Base-by-base conservation (phyloP, 768 basidiomycete genomes). In the Lactarius hatsudake region DNA sequence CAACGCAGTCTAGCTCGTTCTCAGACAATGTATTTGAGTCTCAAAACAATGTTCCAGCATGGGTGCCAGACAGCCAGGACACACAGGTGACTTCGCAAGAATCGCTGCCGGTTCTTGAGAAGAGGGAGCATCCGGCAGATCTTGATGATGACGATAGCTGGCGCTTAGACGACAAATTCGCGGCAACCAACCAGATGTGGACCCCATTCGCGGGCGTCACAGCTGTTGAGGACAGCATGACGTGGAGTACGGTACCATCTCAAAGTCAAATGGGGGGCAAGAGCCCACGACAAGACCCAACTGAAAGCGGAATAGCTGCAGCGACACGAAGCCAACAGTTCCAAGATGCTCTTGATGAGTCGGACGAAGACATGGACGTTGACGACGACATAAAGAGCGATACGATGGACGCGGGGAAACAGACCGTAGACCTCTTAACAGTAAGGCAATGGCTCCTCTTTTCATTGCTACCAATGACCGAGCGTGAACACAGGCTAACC, bases 211-310 rank as follows among this genome's bases (percentile, higher is more conserved):
- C 76, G 28, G 76, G 61, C 26, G 20, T 64, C 32, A 63, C 70
- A 0, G 64, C 79, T 9, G 84, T 81, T 66, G 89, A 90, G 57
- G 90, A 91, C 71, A 88, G 85, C 68, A 82, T 86, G 76, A 90
- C 90, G 20, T 91, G 90, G 90, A 90, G 87, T 70, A 87, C 88
- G 20, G 73, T 82, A 61, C 87, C 86, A 26, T 87, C 86, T 18
- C 81, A 85, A 69, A 87, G 83, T 71, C 85, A 85, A 70, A 75
- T 78, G 57, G 75, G 55, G 15, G 62, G 51, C 23, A 65, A 58
- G 51, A 69, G 69, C 57, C 55, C 65, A 13, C 61, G 32, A 48
- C 62, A 61, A 45, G 64, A 63, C 17, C 53, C 51, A 56, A 32
- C 32, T 8, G 62, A 72, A 68, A 58, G 71, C 67, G 58, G 69